These are phyloP conservation scores for Populus simonii DNA, from an alignment of 345 rosid species.

Conservation along the genomic window DNA sequence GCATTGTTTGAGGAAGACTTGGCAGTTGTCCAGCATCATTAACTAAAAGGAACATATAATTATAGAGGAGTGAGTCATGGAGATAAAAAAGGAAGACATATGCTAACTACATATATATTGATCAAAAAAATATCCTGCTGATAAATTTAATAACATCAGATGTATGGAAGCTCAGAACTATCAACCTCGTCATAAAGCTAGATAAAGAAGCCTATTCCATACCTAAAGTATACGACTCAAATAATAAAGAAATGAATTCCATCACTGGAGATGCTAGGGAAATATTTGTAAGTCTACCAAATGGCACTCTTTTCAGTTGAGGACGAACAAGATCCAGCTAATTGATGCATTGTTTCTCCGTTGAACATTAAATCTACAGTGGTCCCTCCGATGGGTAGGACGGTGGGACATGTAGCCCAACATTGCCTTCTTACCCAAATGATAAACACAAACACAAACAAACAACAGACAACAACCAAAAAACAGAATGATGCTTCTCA, in stretches of 20 bases:
- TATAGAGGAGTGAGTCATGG: neutral
- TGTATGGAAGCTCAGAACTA: neutral
- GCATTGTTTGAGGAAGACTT: constrained; percentile 18
- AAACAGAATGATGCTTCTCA: constrained; percentile 29
- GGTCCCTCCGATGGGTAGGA: constrained; percentile 24
- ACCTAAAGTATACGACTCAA: neutral
- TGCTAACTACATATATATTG: neutral
- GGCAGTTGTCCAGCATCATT: constrained; percentile 29
- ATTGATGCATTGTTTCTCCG: constrained; percentile 17
- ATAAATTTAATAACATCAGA: neutral
- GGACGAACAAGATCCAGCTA: constrained; percentile 27
- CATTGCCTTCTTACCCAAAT: constrained; percentile 35
- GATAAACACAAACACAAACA: constrained; percentile 28
- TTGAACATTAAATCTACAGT: constrained; percentile 24
- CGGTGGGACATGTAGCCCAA: constrained; percentile 29
- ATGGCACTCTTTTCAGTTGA: constrained; percentile 26
- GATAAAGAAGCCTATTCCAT: neutral
- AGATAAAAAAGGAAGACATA: neutral
- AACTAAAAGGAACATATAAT: constrained; percentile 8
- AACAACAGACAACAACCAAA: constrained; percentile 33
- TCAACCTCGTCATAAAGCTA: constrained; percentile 10
- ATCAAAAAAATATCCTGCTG: neutral
- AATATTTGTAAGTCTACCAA: constrained; percentile 30
- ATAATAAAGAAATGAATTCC: constrained; percentile 1
- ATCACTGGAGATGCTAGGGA: constrained; percentile 5